These are phyloP conservation scores for Boletellus ananiceps DNA, from an alignment of 768 basidiomycete species.

Conservation along the genomic window DNA sequence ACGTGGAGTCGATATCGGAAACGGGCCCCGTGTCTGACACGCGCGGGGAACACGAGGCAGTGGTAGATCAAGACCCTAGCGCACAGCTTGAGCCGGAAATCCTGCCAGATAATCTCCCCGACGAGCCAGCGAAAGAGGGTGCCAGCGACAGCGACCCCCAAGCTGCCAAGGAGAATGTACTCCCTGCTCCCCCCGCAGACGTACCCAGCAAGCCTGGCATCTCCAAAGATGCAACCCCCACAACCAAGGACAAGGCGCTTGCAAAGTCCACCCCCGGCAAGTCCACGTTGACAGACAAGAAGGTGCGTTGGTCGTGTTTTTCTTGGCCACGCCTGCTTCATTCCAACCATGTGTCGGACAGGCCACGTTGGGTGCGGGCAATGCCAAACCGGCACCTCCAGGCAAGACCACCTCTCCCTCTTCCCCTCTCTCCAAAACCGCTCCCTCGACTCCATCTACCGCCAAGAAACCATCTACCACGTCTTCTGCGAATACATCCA, in stretches of 20 bases:
- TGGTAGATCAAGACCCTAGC: conserved; percentile 27
- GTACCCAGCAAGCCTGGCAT: conserved; percentile 24
- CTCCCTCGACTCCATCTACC: conserved; percentile 23
- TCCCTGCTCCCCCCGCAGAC: conserved; percentile 15
- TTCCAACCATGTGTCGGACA: conserved; percentile 33
- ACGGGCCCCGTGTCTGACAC: conserved; percentile 21
- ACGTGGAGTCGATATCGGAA: conserved; percentile 28
- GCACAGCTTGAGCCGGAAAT: conserved; percentile 18
- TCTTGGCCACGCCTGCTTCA: conserved; percentile 17
- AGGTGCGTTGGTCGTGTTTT: conserved; percentile 42
- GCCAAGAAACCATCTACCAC: conserved; percentile 27
- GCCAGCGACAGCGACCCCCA: conserved; percentile 14
- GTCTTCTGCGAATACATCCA: conserved; percentile 30
- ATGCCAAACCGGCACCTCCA: conserved; percentile 41
- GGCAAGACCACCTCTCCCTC: conserved; percentile 40
- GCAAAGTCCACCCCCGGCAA: conserved; percentile 44
- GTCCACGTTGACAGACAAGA: conserved; percentile 59
- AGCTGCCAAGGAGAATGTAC: conserved; percentile 22
- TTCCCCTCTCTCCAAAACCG: conserved; percentile 29
- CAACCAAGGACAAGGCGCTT: conserved; percentile 32
- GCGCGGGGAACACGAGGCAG: conserved; percentile 39
- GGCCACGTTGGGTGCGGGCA: conserved; percentile 63
- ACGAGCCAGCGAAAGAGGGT: conserved; percentile 9
- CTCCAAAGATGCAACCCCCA: conserved; percentile 24
- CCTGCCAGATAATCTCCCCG: conserved; percentile 19